A percentile compares a stretch with the other conserved stretches of the same genome.
These are phyloP conservation scores for Aspergillus oerlinghausenensis DNA, from an alignment of 2,329 filamentous ascomycete genomes.

Conservation along the genomic window DNA sequence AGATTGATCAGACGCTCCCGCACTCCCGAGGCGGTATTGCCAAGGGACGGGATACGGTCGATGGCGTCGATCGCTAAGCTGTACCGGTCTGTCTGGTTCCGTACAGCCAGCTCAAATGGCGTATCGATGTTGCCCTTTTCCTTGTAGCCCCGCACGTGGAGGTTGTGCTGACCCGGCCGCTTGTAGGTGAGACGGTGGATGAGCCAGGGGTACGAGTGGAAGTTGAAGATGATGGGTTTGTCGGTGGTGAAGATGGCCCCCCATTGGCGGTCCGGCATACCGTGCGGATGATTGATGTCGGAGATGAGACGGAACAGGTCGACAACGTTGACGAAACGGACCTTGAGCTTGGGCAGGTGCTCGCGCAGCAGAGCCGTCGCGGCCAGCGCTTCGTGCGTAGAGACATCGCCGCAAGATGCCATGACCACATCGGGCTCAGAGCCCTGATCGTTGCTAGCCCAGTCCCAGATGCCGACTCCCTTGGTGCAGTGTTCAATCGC, in stretches of 20 bases:
- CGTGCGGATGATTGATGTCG: constrained; percentile 66
- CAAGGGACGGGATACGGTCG: constrained; percentile 59
- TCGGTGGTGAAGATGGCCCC: constrained; percentile 65
- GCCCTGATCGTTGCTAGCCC: constrained; percentile 67
- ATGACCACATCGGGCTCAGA: constrained; percentile 70
- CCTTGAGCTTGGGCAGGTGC: constrained; percentile 66
- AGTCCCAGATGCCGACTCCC: constrained; percentile 72
- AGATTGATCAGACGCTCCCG: constrained; percentile 61
- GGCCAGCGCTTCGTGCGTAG: constrained; percentile 69
- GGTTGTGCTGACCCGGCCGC: constrained; percentile 61
- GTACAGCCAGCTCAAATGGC: constrained; percentile 70
- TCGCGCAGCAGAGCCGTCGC: constrained; percentile 70
- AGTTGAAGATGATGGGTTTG: constrained; percentile 75
- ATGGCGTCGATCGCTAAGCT: constrained; percentile 73
- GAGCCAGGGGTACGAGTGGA: constrained; percentile 78
- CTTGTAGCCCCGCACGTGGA: constrained; percentile 73
- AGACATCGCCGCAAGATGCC: constrained; percentile 70
- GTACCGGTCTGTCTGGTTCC: constrained; percentile 73
- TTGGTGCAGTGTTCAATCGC: constrained; percentile 74
- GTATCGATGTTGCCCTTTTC: constrained; percentile 85
- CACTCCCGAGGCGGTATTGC: constrained; percentile 59
- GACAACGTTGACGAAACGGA: constrained; percentile 75
- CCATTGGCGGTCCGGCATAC: constrained; percentile 64
- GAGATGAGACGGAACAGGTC: constrained; percentile 77
- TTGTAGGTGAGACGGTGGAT: constrained; percentile 74